Base-by-base conservation (phyloP, 1,284 basidiomycete genomes). In the Serendipita sp. region DNA sequence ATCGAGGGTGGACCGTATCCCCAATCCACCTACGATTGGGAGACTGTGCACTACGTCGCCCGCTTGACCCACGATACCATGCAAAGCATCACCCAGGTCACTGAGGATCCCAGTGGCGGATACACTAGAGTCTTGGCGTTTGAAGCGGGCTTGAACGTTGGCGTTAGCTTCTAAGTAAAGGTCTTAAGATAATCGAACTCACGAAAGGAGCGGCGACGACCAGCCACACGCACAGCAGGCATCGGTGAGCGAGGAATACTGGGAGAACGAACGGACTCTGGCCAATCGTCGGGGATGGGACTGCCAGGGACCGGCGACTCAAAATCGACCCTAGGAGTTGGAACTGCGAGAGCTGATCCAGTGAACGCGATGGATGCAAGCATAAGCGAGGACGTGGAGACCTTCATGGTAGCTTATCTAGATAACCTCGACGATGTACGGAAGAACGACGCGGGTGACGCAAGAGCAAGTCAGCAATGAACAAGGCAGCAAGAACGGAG, bases 141-240 rank as follows among this genome's bases (percentile, higher is more conserved):
- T 58, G 30, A 58, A 26, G n/a, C 32, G 53, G n/a, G 53, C 53
- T 58, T n/a, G 4, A 8, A 5, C 8, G 15, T 38, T 38, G 32
- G 12, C 32, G 26, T 58, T 3, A 58, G 32, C 45, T 17, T 8
- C 5, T 38, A 29, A 15, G 8, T 5, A 49, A 6, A 29, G 26
- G 5, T 8, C n/a, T 58, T 12, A 58, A 10, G 53, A 30, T 1
- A 10, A 58, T 10, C 4, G 53, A 26, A 58, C 53, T 22, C 53
- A 58, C 53, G 53, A 32, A 58, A 8, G 15, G 53, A 58, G 22
- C 53, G 53, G 10, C 53, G 53, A 58, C 53, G 53, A 32, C 53
- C 53, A n/a, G 53, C 53, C 8, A 58, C 32, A 8, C 53, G 22
- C 53, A 58, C n/a, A n/a, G 53, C 53, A 58, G 53, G 53, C 53